These are phyloP conservation scores for Albizia julibrissin DNA, from an alignment of 306 rosid genomes.

Conservation along the genomic window DNA sequence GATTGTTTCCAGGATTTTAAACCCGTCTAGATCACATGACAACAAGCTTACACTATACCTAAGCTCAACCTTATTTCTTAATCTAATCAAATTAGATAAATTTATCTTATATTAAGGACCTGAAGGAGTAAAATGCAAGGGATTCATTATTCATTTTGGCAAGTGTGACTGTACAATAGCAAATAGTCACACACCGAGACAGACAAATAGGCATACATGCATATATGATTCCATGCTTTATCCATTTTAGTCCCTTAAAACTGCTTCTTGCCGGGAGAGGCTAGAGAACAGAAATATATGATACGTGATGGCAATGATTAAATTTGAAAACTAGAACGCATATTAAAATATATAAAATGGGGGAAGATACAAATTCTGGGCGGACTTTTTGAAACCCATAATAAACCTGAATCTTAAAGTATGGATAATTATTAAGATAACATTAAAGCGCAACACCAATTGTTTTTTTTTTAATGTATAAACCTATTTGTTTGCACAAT, in stretches of 20 bases:
- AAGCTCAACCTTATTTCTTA: no score
- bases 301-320: neutral
- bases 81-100: no score
- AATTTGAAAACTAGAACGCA: neutral
- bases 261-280: neutral
- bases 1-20: no score
- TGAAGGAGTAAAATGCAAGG: neutral
- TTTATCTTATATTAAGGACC: no score
- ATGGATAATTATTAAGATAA: slow-evolving; percentile 31
- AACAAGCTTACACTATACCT: no score
- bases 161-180: no score
- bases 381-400: neutral
- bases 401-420: slow-evolving; percentile 5
- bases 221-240: neutral
- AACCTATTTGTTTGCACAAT: slow-evolving; percentile 21
- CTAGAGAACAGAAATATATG: neutral
- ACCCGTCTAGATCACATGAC: no score
- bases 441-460: slow-evolving; percentile 20
- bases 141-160: neutral
- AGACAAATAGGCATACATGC: no score
- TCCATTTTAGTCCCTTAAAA: neutral
- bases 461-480: slow-evolving; percentile 12
- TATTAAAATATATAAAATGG: neutral
- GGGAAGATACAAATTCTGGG: neutral
- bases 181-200: no score